Evolutionary conservation across 1,284 basidiomycete species (phyloP).

Genomic region (Meira miltonrushii): DNA sequence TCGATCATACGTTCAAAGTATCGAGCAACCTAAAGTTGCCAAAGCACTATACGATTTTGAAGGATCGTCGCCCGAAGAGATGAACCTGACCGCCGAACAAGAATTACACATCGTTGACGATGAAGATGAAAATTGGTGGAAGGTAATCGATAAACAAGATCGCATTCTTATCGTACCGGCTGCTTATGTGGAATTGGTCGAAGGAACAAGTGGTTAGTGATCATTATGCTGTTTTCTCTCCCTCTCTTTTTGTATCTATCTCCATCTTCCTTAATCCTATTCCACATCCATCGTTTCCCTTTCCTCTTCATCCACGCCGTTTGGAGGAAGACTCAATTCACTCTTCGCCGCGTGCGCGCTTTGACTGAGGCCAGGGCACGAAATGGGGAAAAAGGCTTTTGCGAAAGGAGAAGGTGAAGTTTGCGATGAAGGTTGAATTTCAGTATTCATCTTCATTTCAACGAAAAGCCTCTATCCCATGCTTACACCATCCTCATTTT

Average conservation of each 20-base stretch:
- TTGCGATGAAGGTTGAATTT: no score
- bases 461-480: no score
- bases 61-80: conserved; percentile 43
- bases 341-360: conserved; percentile 5
- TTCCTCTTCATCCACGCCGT: conserved; percentile 5
- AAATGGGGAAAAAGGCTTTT: not conserved
- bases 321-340: conserved; percentile 4
- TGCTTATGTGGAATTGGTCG: conserved; percentile 41
- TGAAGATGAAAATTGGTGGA: conserved; percentile 49
- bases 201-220: conserved; percentile 18
- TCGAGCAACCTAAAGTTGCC: conserved; percentile 31
- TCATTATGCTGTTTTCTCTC: not conserved
- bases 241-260: not conserved
- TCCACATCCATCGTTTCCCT: conserved; percentile 14
- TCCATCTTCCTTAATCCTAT: conserved; percentile 24
- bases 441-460: no score
- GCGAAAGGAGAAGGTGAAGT: conserved; percentile 4
- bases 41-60: conserved; percentile 49
- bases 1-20: conserved; percentile 62
- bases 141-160: conserved; percentile 30
- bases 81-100: conserved; percentile 38
- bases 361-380: no score
- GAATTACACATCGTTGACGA: conserved; percentile 44
- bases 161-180: conserved; percentile 46
- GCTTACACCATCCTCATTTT: no score